Base-by-base conservation (phyloP, 1,284 basidiomycete genomes). In the Pyrrhoderma lamaoense region DNA sequence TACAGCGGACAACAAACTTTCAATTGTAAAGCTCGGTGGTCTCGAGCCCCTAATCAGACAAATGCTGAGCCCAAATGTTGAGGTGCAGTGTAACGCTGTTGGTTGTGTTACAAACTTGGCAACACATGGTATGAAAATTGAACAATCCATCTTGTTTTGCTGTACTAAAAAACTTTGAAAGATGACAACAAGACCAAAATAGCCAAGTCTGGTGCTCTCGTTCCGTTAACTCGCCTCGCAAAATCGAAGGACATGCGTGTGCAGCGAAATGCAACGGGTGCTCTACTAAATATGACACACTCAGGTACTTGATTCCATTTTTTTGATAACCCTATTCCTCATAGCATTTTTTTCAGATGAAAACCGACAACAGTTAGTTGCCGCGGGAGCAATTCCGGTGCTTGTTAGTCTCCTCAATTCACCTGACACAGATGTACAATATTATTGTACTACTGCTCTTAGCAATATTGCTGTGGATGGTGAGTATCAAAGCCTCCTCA, bases 151-250 rank as follows among this genome's bases (percentile, higher is more conserved):
- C 13, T 43, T 40, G 22, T 19, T 22, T 9, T 36, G 39, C 38
- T 27, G 34, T 52, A 44, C 31, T 44, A 13, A 19, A 31, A 31
- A 31, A 7, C 38, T 44, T 47, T 25, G 18, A 19, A 25, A 86
- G 94, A 99, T 64, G 96, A 99, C 67, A 99, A 99, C 80, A 99
- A 99, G 79, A 97, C 94, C 46, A 97, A 96, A 78, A 99, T 99
- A 57, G 96, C 96, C 50, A 98, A 98, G 74, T 98, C 94, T 3
- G 96, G 96, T 48, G 96, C 96, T 13, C 75, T 99, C 47, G 93
- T 98, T 22, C 96, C 96, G 36, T 80, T 99, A 38, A 99, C 96
- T 42, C 83, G 96, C 46, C 77, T 99, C 42, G 96, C 96, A 42
- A 86, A 93, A 56, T 97, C 94, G 27, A 99, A 98, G 71, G 96